Conservation (phyloP, 2,329 filamentous ascomycete species). For the Aspergillus phoenicis region DNA sequence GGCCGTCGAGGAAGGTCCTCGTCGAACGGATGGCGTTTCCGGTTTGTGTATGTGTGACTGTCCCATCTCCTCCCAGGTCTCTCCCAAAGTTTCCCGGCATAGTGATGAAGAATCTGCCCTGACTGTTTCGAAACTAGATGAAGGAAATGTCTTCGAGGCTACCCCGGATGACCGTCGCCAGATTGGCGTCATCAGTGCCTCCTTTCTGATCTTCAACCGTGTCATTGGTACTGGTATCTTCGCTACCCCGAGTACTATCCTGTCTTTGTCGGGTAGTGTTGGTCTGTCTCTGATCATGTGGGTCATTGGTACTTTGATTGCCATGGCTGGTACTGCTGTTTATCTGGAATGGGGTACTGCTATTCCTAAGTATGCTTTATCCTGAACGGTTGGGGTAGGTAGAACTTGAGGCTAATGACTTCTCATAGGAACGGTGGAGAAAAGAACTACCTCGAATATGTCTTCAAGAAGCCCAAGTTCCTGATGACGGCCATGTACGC, state of each 20-base stretch:
- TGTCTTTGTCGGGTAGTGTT: slow-evolving; percentile 49
- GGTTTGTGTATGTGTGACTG: slow-evolving; percentile 33
- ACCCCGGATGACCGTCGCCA: slow-evolving; percentile 41
- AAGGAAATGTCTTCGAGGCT: slow-evolving; percentile 40
- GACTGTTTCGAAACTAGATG: slow-evolving; percentile 28
- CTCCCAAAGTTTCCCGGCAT: neutral
- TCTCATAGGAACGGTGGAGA: slow-evolving; percentile 53
- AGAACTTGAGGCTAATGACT: neutral
- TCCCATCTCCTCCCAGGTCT: neutral
- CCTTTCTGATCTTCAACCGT: slow-evolving; percentile 53
- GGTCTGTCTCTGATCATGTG: slow-evolving; percentile 53
- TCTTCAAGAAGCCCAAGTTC: slow-evolving; percentile 55
- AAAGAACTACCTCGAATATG: slow-evolving; percentile 57
- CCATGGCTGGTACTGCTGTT: slow-evolving; percentile 46
- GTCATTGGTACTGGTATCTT: slow-evolving; percentile 56
- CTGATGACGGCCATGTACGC: slow-evolving; percentile 58
- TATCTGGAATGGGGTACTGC: slow-evolving; percentile 57
- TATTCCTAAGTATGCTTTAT: slow-evolving; percentile 44
- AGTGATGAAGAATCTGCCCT: neutral
- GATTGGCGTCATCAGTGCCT: slow-evolving; percentile 45
- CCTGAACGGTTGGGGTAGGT: neutral
- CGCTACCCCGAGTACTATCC: slow-evolving; percentile 51
- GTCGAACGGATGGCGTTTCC: slow-evolving; percentile 36
- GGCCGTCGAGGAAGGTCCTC: slow-evolving; percentile 26
- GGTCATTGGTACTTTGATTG: slow-evolving; percentile 52